Conservation (phyloP, 768 basidiomycete species). For the Tephrocybe rancida region DNA sequence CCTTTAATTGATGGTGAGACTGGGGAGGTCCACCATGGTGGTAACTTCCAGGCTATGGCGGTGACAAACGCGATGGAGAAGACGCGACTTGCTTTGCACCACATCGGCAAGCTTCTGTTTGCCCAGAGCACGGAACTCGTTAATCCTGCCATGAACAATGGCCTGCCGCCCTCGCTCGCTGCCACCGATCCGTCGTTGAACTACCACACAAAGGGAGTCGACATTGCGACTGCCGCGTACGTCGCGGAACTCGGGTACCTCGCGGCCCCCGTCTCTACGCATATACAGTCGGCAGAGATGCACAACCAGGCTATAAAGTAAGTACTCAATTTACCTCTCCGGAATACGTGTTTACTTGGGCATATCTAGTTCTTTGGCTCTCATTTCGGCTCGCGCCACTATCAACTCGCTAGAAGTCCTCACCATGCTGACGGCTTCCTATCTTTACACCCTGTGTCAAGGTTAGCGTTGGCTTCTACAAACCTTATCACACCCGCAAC, state of each 20-base stretch:
- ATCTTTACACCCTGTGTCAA: constrained; percentile 75
- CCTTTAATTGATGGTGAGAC: constrained; percentile 74
- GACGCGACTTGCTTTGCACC: constrained; percentile 70
- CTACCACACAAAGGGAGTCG: constrained; percentile 78
- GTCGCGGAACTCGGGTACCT: constrained; percentile 78
- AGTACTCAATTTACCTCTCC: constrained; percentile 22
- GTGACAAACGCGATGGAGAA: constrained; percentile 86
- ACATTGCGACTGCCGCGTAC: constrained; percentile 83
- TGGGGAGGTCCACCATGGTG: constrained; percentile 71
- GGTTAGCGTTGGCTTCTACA: constrained; percentile 25
- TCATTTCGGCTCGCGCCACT: constrained; percentile 77
- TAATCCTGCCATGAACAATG: constrained; percentile 81
- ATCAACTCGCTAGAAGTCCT: constrained; percentile 71
- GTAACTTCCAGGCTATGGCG: constrained; percentile 88
- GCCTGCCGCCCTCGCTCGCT: constrained; percentile 73
- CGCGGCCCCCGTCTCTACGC: constrained; percentile 76
- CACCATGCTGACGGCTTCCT: constrained; percentile 67
- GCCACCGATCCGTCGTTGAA: constrained; percentile 76
- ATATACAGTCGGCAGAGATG: constrained; percentile 84
- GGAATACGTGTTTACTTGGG: not conserved
- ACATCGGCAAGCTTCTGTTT: constrained; percentile 73
- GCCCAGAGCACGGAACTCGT: constrained; percentile 74
- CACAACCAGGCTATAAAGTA: constrained; percentile 86
- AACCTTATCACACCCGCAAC: not conserved
- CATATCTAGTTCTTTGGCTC: constrained; percentile 50